Conservation (phyloP, 163 green algal genomes). For the Volvox carteri region DNA sequence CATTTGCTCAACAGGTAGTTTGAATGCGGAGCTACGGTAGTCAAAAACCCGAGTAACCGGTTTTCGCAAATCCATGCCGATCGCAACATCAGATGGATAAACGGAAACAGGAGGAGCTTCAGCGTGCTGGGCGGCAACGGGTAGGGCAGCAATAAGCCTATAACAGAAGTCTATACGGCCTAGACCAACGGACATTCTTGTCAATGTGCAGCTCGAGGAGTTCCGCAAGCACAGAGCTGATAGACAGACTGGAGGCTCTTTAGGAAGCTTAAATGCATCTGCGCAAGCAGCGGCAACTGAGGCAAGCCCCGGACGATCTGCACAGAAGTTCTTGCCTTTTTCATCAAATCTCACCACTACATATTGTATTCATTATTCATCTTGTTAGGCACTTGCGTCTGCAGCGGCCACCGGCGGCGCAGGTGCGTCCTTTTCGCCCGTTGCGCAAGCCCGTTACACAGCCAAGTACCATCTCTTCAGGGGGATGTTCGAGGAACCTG, state of each 20-base stretch:
- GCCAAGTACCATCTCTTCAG: not conserved
- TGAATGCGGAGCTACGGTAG: not conserved
- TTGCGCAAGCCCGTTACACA: not conserved
- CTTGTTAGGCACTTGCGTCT: not conserved
- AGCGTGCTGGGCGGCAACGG: slow-evolving; percentile 4
- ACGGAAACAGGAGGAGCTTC: slow-evolving; percentile 19
- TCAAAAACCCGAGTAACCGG: not conserved
- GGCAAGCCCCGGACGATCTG: slow-evolving; percentile 9
- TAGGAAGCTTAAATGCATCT: not conserved
- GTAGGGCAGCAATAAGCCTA: not conserved
- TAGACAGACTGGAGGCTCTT: not conserved
- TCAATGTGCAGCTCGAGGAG: slow-evolving; percentile 10
- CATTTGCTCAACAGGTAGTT: too few relatives aligned
- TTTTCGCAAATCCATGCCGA: not conserved
- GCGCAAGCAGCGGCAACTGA: not conserved
- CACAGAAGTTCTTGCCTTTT: not conserved
- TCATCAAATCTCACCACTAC: not conserved
- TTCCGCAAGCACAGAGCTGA: slow-evolving; percentile 37
- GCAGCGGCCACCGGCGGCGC: not conserved
- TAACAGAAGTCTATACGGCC: not conserved
- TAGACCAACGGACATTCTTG: not conserved
- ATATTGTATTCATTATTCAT: not conserved
- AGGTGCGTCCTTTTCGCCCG: not conserved
- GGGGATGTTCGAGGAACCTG: too few relatives aligned
- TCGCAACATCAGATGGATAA: slow-evolving; percentile 11